phyloP scores from a whole-genome alignment of 2,329 filamentous ascomycete species.

The Aspergillus candidus region DNA sequence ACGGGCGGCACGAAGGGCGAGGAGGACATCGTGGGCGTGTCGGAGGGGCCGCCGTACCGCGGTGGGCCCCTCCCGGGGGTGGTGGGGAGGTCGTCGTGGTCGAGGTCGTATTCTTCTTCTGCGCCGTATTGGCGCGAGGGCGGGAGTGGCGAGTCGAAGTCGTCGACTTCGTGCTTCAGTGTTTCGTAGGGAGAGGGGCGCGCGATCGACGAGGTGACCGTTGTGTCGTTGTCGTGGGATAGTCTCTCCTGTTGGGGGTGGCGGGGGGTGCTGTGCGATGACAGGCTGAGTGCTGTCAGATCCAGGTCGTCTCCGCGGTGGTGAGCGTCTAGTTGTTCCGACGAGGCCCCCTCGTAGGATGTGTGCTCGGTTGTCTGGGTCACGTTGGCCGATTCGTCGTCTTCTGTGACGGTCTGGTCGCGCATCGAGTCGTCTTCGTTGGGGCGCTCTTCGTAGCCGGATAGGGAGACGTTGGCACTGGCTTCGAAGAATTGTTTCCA shows the following conservation, averaged over 20 bases:
- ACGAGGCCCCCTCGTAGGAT: constrained; percentile 38
- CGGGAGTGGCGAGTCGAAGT: constrained; percentile 30
- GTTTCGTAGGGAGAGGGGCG: constrained; percentile 73
- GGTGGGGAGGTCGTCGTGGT: constrained; percentile 32
- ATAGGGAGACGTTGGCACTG: constrained; percentile 92
- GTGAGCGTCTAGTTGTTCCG: constrained; percentile 22
- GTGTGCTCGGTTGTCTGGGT: constrained; percentile 40
- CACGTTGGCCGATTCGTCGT: constrained; percentile 49
- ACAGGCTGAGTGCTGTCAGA: constrained; percentile 38
- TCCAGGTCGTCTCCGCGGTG: constrained; percentile 42
- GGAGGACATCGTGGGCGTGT: constrained; percentile 53
- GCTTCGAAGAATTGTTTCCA: constrained; percentile 99
- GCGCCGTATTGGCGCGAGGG: constrained; percentile 8
- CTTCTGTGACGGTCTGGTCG: constrained; percentile 48
- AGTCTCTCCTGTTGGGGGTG: constrained; percentile 25
- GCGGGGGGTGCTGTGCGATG: constrained; percentile 45
- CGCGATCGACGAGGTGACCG: constrained; percentile 40
- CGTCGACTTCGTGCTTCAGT: constrained; percentile 61
- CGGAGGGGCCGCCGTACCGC: constrained; percentile 47
- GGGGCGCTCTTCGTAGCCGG: constrained; percentile 80
- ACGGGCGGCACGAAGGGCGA: constrained; percentile 49
- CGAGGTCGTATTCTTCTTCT: constrained; percentile 31
- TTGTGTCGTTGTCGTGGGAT: constrained; percentile 30
- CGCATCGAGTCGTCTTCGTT: constrained; percentile 48
- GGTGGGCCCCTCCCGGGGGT: constrained; percentile 28